Evolutionary conservation across 2,329 filamentous ascomycete species (phyloP).

Genomic region (Ceratocystis colombiana): DNA sequence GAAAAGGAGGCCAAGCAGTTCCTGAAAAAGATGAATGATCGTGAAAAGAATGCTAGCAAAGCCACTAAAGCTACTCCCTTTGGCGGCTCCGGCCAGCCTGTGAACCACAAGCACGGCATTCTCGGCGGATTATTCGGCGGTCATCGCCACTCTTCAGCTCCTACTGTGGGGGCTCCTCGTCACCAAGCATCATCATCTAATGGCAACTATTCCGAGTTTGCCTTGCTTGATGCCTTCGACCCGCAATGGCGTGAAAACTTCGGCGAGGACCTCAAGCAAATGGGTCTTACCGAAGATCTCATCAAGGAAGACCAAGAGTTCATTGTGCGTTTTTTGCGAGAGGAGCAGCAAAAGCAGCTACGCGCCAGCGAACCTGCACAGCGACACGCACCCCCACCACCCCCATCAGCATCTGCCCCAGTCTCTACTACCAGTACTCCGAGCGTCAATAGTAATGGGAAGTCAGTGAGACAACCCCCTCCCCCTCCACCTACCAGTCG

Average conservation of each 20-base stretch:
- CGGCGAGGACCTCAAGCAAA: conserved; percentile 51
- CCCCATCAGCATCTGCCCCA: conserved; percentile 26
- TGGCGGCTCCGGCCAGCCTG: conserved; percentile 40
- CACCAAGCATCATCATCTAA: conserved; percentile 31
- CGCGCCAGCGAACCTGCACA: conserved; percentile 24
- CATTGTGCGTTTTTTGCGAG: conserved; percentile 53
- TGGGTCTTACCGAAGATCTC: conserved; percentile 55
- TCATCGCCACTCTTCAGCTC: conserved; percentile 50
- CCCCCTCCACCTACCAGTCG: conserved; percentile 30
- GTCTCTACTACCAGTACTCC: conserved; percentile 27
- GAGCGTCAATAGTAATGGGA: conserved; percentile 20
- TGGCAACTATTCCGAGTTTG: conserved; percentile 43
- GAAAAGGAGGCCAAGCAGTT: conserved; percentile 97
- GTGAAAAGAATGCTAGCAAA: conserved; percentile 91
- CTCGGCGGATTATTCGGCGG: conserved; percentile 53
- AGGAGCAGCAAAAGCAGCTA: conserved; percentile 42
- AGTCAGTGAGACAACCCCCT: conserved; percentile 31
- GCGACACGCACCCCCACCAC: conserved; percentile 24
- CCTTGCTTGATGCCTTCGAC: conserved; percentile 54
- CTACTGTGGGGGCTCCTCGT: conserved; percentile 47
- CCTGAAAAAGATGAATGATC: conserved; percentile 92
- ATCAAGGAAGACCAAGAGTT: conserved; percentile 60
- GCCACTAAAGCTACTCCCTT: conserved; percentile 72
- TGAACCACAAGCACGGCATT: conserved; percentile 35
- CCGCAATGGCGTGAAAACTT: conserved; percentile 56